phyloP scores from a whole-genome alignment of 108 stramenopile genomes.

The Skeletonema marinoi region DNA sequence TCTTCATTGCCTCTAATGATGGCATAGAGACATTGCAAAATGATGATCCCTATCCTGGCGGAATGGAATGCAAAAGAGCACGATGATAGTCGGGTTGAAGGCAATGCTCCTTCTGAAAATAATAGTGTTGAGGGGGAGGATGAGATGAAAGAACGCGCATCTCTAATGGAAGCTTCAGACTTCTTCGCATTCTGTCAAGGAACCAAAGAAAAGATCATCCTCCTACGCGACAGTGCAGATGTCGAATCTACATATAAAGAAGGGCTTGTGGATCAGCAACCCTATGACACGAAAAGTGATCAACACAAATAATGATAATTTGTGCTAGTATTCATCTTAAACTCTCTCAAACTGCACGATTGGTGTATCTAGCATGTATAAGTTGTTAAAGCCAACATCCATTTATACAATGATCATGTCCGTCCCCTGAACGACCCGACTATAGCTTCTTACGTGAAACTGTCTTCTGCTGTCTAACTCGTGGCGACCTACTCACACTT shows the following conservation, averaged over 20 bases:
- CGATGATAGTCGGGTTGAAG: neutral
- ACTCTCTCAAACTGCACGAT: neutral
- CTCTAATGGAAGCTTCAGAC: constrained; percentile 23
- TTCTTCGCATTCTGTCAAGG: constrained; percentile 11
- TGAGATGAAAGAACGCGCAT: constrained; percentile 6
- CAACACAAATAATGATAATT: neutral
- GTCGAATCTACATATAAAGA: no score
- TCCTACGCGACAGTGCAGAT: constrained; percentile 3
- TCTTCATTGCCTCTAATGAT: constrained; percentile 21
- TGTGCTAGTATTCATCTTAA: neutral
- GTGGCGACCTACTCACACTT: neutral
- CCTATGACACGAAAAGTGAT: neutral
- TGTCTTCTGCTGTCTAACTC: neutral
- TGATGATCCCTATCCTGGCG: constrained; percentile 15
- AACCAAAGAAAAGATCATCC: constrained; percentile 5
- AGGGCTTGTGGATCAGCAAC: neutral
- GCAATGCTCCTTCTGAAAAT: neutral
- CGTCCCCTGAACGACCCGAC: neutral
- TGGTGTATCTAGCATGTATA: neutral
- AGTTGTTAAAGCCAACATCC: neutral
- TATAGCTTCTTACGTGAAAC: neutral
- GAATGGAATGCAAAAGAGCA: constrained; percentile 34
- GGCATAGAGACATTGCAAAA: constrained; percentile 24
- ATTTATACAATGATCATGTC: neutral
- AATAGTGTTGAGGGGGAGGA: neutral